These are phyloP conservation scores for Chimonanthus praecox DNA, from an alignment of 164 flowering plant species.

Conservation along the genomic window DNA sequence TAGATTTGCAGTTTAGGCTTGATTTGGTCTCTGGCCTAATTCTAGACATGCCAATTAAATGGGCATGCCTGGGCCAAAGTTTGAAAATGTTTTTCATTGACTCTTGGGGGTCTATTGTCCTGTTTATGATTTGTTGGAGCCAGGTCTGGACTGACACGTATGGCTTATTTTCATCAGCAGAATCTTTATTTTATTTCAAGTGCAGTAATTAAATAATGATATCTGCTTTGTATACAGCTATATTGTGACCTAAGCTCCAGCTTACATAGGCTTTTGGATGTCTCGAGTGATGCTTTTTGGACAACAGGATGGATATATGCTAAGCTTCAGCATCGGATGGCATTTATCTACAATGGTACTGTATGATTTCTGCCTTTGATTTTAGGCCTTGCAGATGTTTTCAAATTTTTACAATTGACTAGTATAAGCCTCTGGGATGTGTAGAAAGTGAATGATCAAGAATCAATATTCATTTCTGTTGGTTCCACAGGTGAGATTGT, in stretches of 20 bases:
- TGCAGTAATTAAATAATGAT: conserved; percentile 1
- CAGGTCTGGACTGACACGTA: background rate
- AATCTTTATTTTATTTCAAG: background rate
- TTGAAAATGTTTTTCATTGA: too few species aligned
- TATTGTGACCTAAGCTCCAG: conserved; percentile 42
- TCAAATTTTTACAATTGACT: background rate
- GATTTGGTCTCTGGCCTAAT: too few species aligned
- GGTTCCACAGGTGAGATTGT: conserved; percentile 64
- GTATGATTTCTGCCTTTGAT: conserved; percentile 3
- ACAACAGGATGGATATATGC: conserved; percentile 67
- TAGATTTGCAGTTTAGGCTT: background rate
- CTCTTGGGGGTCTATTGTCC: too few species aligned
- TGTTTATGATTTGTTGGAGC: too few species aligned
- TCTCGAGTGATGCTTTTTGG: conserved; percentile 49
- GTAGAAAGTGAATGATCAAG: background rate
- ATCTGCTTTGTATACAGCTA: conserved; percentile 31
- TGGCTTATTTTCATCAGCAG: background rate
- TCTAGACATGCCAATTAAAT: too few species aligned
- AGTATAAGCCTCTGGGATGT: background rate
- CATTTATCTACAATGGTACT: conserved; percentile 53
- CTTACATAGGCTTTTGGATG: conserved; percentile 51
- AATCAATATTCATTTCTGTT: conserved; percentile 7
- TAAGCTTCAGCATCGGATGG: conserved; percentile 44
- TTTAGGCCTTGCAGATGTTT: background rate
- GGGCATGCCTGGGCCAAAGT: too few species aligned